Base-by-base conservation (phyloP, 2,329 filamentous ascomycete species). In the Esteya vermicola region DNA sequence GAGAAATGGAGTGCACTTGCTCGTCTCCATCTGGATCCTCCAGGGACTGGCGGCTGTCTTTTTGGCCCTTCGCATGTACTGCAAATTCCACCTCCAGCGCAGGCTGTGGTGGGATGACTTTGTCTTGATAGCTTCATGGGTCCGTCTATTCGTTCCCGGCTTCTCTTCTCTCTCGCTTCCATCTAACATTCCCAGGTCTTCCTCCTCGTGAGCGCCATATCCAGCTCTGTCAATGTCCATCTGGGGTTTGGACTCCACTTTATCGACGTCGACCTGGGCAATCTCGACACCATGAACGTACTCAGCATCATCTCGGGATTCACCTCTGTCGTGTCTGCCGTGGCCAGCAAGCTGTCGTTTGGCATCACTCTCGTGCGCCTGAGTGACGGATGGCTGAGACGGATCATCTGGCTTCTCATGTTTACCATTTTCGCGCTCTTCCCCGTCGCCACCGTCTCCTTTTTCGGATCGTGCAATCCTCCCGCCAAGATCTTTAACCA, bases 301-400 rank as follows among this genome's bases (percentile, higher is more conserved):
- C 38, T 48, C 9, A 36, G 48, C 19, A 28, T 46, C 23, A 34
- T 46, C 1, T 43, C 44, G 14, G 45, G 40, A 19, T 50, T 51
- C 40, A 54, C 49, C 36, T 55, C 49, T 20, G 52, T 54, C 33
- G 39, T 52, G 4, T 54, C 53, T 2, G 51, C 55, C 9, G 50
- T 52, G 2, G 46, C 48, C 41, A 55, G 54, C 43, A 62, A 61
- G 46, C 58, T 56, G 2, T 59, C 58, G 1, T 58, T 61, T 39
- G 57, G 53, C 13, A 42, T 58, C 9, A 59, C 56, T 2, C 46
- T 60, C 32, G 49, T 60, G 22, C 52, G 57, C 2, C 50, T 58
- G 16, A 18, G 46, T 43, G 26, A 50, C 50, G 22, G 44, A 42
- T 34, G 49, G 53, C 21, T 49, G 8, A 51, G 45, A 26, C 35